Base-by-base conservation (phyloP, 176 grass and related monocot species). In the Ensete ventricosum region DNA sequence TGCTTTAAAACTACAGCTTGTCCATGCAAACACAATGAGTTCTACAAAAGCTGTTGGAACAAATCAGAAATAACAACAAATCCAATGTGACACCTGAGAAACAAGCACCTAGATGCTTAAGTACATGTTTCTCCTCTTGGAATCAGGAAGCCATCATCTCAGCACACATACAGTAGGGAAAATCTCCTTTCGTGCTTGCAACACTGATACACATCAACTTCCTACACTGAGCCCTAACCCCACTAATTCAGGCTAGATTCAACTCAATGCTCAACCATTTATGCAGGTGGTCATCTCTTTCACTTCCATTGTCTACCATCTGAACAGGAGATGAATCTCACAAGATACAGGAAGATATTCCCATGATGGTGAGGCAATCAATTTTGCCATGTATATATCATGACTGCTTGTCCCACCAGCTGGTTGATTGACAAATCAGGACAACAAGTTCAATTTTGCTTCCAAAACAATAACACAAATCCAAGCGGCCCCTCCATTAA, bases 401-500 rank as follows among this genome's bases (percentile, higher is more conserved):
- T 2, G 50, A 70, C 9, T 17, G 7, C 67, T 50, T 20, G 67
- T 70, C 67, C 67, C 34, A 70, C 67, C 14, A 51, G 67, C 48
- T 70, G 48, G 67, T 20, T 50, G 34, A 50, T 70, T 70, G 67
- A 70, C 29, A 50, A 14, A 70, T 51, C 9, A 51, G 19, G 67
- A 70, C 64, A 43, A 34, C 6, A 50, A 70, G 17, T 70, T 70
- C 67, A 70, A 70, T 50, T 70, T 70, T 70, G 43, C 43, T 69
- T 69, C 14, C 67, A 69, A 69, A 69, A 69, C 67, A 26, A 20
- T 50, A 69, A 69, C 43, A 50, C 67, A 17, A 69, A 69, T 11
- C 8, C 8, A 67, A 67, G 64, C 3, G 67, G 34, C 57, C 65
- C 67, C 67, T n/a, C 34, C 12, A 69, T 50, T 50, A 69, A 50